phyloP scores from a whole-genome alignment of 192 early-diverging fungal species.

The Backusella morwellensis region DNA sequence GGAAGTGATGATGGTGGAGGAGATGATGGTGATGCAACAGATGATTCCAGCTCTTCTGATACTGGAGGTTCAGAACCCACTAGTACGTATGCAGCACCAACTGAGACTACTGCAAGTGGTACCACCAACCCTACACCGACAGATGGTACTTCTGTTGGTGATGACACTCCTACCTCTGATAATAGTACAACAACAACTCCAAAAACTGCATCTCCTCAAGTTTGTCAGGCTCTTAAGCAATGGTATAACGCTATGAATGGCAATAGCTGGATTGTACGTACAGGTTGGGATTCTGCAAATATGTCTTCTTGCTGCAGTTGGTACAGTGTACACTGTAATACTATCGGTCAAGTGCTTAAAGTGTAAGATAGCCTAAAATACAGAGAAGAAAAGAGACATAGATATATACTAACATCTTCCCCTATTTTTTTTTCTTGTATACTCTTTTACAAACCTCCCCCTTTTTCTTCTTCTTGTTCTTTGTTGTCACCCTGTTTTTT shows the following conservation, averaged over 20 bases:
- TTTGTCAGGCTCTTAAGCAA: slow-evolving; percentile 23
- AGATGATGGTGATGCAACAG: neutral
- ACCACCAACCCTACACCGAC: neutral
- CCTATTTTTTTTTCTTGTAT: neutral
- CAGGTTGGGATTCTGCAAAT: slow-evolving; percentile 26
- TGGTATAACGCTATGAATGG: slow-evolving; percentile 24
- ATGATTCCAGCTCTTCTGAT: neutral
- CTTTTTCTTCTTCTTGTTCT: neutral
- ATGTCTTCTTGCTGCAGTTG: slow-evolving; percentile 35
- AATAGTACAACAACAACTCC: neutral
- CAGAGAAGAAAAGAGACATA: neutral
- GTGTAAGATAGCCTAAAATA: slow-evolving; percentile 21
- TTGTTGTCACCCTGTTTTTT: neutral
- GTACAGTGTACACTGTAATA: slow-evolving; percentile 26
- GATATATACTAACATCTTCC: neutral
- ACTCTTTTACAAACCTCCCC: neutral
- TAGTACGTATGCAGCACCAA: neutral
- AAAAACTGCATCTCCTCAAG: neutral
- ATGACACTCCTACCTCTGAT: neutral
- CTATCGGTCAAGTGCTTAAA: slow-evolving; percentile 21
- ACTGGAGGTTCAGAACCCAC: neutral
- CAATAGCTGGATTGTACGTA: slow-evolving; percentile 23
- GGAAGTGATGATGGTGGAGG: neutral
- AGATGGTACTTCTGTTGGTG: neutral
- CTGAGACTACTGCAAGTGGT: neutral